phyloP scores from a whole-genome alignment of 306 rosid genomes.

The Styphnolobium japonicum region DNA sequence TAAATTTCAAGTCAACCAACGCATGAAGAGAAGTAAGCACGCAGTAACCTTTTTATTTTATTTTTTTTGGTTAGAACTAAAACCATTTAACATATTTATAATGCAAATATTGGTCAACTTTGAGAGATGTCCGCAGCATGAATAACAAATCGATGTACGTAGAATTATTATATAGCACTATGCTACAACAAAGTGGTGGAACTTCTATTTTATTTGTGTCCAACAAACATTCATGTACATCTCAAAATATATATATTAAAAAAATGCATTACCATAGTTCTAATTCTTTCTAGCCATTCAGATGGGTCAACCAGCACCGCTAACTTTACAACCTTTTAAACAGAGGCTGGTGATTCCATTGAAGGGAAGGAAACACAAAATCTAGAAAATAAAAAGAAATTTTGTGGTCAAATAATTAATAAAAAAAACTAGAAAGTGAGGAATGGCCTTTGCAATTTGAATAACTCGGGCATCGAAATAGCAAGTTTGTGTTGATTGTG shows the following conservation, averaged over 20 bases:
- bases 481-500: not conserved
- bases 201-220: conserved; percentile 20
- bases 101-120: conserved; percentile 24
- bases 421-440: not conserved
- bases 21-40: not conserved
- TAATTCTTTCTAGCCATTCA: not conserved
- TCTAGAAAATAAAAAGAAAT: not conserved
- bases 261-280: not conserved
- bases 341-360: not conserved
- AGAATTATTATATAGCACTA: conserved; percentile 17
- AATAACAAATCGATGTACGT: not conserved
- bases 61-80: not conserved
- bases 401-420: too few relatives aligned
- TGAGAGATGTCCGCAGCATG: not conserved
- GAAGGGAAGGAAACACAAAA: not conserved
- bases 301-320: conserved; percentile 21
- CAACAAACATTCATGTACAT: conserved; percentile 31
- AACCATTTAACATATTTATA: not conserved
- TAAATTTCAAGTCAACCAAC: not conserved
- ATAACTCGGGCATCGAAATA: not conserved
- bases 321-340: not conserved
- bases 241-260: not conserved
- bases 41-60: not conserved
- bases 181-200: conserved; percentile 16
- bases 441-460: not conserved